Evolutionary conservation across 148 eudicot species (phyloP), one percentile per base, ranked within the genome.

Genomic region (Chenopodium berlandieri): DNA sequence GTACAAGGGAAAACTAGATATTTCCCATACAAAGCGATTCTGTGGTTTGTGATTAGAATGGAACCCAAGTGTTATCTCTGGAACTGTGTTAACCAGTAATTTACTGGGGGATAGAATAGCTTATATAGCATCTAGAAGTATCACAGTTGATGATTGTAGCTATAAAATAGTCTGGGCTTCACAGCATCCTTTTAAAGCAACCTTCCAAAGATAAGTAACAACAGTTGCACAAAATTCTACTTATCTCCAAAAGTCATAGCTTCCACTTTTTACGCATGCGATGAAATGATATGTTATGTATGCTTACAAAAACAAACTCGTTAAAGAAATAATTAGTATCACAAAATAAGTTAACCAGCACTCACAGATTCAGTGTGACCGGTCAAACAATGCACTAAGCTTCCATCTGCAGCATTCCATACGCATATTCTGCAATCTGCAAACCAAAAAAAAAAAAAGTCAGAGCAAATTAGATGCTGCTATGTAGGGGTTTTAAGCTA

Each of bases 331-430:
- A 68, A 40, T 67, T 50, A 66, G n/a, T 14, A 70, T 77, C 62
- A 47, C 71, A 68, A 44, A 11, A 50, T 14, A 32, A 62, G 73
- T 31, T 23, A 76, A 75, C 52, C 52, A 76, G 32, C 75, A 93
- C 98, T 89, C 89, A 96, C 99, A 83, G 99, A 96, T 85, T 89
- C 90, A 80, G 90, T 89, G 81, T 96, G 99, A 81, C 99, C 99
- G 82, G 99, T 94, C 92, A 96, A 89, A 82, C 95, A 96, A 88
- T 96, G 99, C 71, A 96, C 97, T 88, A 96, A 94, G 91, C 97
- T 94, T 80, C 99, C 95, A 94, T 96, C 97, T 82, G 91, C 87
- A 83, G 99, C 99, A 90, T 96, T 96, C 99, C 99, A 96, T 80
- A 96, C 99, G 85, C 99, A 96, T 82, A 96, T 96, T 90, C 99